Percentiles rank a stretch among this genome's conserved stretches.
These are phyloP conservation scores for Trichophyton rubrum DNA, from an alignment of 2,329 filamentous ascomycete genomes.

Conservation along the genomic window DNA sequence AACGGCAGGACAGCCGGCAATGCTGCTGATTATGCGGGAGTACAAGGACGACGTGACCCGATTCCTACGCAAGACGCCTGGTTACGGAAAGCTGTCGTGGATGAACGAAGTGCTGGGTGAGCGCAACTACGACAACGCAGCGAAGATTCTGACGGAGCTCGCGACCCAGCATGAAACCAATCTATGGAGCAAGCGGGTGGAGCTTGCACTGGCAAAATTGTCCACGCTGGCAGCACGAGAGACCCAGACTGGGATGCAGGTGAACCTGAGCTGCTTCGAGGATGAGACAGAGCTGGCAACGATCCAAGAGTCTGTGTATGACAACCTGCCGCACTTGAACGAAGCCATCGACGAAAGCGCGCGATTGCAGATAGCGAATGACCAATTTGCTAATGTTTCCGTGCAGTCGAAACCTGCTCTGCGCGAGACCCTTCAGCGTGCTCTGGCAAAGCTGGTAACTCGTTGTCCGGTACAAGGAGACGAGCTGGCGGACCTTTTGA, in stretches of 20 bases:
- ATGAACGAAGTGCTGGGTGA: conserved; percentile 81
- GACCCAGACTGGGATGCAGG: conserved; percentile 18
- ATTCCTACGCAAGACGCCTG: conserved; percentile 60
- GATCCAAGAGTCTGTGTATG: conserved; percentile 68
- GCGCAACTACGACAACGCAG: conserved; percentile 61
- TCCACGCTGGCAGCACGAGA: conserved; percentile 54
- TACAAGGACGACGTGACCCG: conserved; percentile 61
- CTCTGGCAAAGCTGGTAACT: conserved; percentile 55
- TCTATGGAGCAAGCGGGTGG: conserved; percentile 85
- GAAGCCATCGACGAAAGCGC: conserved; percentile 68
- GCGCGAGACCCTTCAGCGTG: conserved; percentile 57
- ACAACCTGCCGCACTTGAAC: conserved; percentile 56
- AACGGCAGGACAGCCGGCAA: conserved; percentile 50
- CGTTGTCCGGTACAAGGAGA: conserved; percentile 53
- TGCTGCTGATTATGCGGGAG: conserved; percentile 56
- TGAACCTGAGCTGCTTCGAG: conserved; percentile 44
- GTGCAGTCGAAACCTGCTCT: conserved; percentile 52
- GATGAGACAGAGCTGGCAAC: conserved; percentile 55
- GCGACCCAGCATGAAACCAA: conserved; percentile 62
- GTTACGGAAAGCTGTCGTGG: conserved; percentile 73
- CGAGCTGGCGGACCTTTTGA: conserved; percentile 53
- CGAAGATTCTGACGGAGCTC: conserved; percentile 55
- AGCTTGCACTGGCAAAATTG: conserved; percentile 80
- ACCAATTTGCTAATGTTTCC: conserved; percentile 46
- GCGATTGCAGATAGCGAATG: conserved; percentile 62